phyloP scores from a whole-genome alignment of 78 protist species.

The Mastigamoeba balamuthi region DNA sequence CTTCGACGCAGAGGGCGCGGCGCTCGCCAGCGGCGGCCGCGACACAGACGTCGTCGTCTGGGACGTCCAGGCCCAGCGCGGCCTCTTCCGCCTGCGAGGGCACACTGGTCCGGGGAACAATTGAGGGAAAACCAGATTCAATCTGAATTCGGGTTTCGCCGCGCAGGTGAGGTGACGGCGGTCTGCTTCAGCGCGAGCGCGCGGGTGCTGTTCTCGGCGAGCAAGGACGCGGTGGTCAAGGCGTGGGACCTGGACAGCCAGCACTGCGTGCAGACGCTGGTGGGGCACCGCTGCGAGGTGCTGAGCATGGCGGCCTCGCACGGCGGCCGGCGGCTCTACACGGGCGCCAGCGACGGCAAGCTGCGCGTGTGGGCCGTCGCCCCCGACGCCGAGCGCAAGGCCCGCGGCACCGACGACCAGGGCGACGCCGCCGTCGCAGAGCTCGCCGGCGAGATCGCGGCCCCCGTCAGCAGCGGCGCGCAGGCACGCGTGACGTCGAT shows the following conservation, averaged over 20 bases:
- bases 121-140: not conserved
- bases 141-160: slow-evolving; percentile 68
- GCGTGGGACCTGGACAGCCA: slow-evolving; percentile 82
- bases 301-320: slow-evolving; percentile 18
- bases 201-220: slow-evolving; percentile 20
- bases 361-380: slow-evolving; percentile 45
- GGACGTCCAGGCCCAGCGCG: slow-evolving; percentile 80
- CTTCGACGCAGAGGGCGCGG: slow-evolving; percentile 37
- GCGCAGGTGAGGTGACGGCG: slow-evolving; percentile 55
- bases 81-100: slow-evolving; percentile 30
- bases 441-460: not conserved
- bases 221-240: slow-evolving; percentile 60
- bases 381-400: not conserved
- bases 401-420: not conserved
- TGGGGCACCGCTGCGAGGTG: slow-evolving; percentile 71
- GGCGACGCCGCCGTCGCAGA: no score
- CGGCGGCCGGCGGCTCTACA: not conserved
- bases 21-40: slow-evolving; percentile 58
- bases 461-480: no score
- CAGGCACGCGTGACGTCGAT: no score
- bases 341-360: slow-evolving; percentile 35
- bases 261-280: slow-evolving; percentile 75
- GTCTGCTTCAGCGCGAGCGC: slow-evolving; percentile 1
- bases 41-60: slow-evolving; percentile 83
- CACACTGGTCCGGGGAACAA: not conserved